Evolutionary conservation across 2,329 filamentous ascomycete species (phyloP), one percentile per base, ranked within the genome.

Genomic region (Geosmithia morbida): DNA sequence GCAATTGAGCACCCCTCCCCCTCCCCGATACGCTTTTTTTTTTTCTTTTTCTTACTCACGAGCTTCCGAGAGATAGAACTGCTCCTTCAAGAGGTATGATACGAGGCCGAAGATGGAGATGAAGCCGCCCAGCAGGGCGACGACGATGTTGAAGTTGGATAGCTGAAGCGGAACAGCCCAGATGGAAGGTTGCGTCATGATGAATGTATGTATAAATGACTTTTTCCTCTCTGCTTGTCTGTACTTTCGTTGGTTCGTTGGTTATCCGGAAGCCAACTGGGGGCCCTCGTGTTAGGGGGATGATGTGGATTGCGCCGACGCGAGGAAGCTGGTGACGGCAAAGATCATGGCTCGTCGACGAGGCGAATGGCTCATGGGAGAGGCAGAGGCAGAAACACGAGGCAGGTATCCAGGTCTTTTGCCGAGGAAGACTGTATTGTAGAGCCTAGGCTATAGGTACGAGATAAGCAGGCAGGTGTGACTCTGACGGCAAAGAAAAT

Each of bases 21-120:
- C 20, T 30, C 19, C 26, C 14, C n/a, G 3, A 41, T 4, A 17
- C 16, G 10, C 22, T 10, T 20, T 8, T 2, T 1, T 42, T 40
- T 17, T 20, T 3, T 11, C 7, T 22, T 43, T 11, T 26, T 4
- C 22, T 26, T 29, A 18, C 84, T 61, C 69, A 90, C 87, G 69
- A 47, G 89, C 86, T 74, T 96, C 89, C 1, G 87, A 94, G 1
- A 96, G 74, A 61, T 95, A 95, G 59, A 86, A 90, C 49, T 80
- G 83, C 66, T 95, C 89, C 60, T 96, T 95, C 59, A 86, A 74
- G 17, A 95, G 74, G 59, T 88, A 94, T 1, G 87, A 95, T 0
- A 96, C 87, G 42, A 96, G 68, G 3, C 87, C 88, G 58, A 94
- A 96, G n/a, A 94, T 55, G 0, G 86, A 87, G 51, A 96, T 81